Evolutionary conservation across 495 filamentous ascomycete genomes (phyloP).

Genomic region (Sordaria brevicollis): DNA sequence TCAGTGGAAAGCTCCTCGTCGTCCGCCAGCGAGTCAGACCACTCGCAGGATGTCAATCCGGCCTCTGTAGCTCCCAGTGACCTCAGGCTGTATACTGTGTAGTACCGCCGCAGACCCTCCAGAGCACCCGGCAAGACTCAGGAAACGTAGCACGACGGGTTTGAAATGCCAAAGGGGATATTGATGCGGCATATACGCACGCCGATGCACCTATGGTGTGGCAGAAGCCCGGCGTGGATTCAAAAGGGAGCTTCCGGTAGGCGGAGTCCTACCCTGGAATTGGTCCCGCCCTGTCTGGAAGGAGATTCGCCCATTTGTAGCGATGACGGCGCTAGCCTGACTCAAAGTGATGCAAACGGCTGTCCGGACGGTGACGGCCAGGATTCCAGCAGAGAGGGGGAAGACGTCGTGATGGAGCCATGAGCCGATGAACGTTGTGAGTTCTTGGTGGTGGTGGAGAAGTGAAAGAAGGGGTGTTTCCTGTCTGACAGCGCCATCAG

Average conservation of each 20-base stretch:
- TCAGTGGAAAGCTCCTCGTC: conserved; percentile 8
- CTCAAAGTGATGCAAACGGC: conserved; percentile 5
- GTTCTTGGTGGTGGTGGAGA: neutral
- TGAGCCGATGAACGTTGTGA: neutral
- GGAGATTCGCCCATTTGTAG: conserved; percentile 4
- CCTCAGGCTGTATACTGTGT: neutral
- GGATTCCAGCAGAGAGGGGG: neutral
- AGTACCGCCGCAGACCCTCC: conserved; percentile 8
- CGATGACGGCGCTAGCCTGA: conserved; percentile 20
- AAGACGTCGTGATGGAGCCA: neutral
- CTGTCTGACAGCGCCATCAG: neutral
- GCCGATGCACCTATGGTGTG: conserved; percentile 10
- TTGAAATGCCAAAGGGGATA: conserved; percentile 23
- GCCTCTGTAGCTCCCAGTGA: conserved; percentile 5
- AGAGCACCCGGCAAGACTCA: conserved; percentile 3
- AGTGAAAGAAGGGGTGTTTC: neutral
- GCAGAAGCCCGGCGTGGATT: conserved; percentile 1
- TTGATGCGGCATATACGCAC: conserved; percentile 22
- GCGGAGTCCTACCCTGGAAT: conserved; percentile 9
- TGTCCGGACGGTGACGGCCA: neutral
- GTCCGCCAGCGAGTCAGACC: conserved; percentile 27
- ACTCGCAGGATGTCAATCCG: conserved; percentile 19
- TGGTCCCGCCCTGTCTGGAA: conserved; percentile 8
- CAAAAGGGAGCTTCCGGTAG: conserved; percentile 12
- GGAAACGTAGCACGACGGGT: conserved; percentile 7